Percentiles rank a stretch among this genome's conserved stretches.
phyloP scores from a whole-genome alignment of 2,329 filamentous ascomycete genomes.

The Sarocladium oryzae region DNA sequence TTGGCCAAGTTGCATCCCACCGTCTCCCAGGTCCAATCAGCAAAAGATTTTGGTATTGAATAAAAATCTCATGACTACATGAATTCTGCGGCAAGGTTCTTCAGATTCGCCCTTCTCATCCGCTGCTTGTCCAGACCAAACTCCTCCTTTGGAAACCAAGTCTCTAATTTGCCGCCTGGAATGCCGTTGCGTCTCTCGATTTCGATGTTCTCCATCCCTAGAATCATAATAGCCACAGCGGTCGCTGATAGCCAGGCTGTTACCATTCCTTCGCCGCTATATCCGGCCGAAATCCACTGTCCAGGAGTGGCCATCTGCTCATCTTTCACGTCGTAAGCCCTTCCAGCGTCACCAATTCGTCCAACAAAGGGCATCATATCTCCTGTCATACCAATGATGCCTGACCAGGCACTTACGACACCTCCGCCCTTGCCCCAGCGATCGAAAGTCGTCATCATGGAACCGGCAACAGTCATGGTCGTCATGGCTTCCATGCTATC shows the following conservation, averaged over 20 bases:
- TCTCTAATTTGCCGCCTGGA: background rate
- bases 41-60: no score
- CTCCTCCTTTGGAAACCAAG: conserved; percentile 3
- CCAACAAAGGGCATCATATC: conserved; percentile 15
- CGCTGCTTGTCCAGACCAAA: background rate
- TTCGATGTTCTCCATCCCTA: background rate
- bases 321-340: background rate
- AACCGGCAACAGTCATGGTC: background rate
- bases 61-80: no score
- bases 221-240: conserved; percentile 4
- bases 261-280: conserved; percentile 7
- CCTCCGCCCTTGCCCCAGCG: conserved; percentile 6
- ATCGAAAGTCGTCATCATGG: background rate
- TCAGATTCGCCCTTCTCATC: background rate
- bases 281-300: conserved; percentile 1
- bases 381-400: conserved; percentile 16
- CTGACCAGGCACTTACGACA: conserved; percentile 13
- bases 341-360: background rate
- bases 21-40: no score
- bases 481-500: background rate
- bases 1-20: no score
- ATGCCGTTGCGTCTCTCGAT: background rate
- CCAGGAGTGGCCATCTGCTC: background rate
- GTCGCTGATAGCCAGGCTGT: conserved; percentile 1
- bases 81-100: background rate